phyloP scores from a whole-genome alignment of 2,329 filamentous ascomycete genomes.

The Penicillium brevicompactum region DNA sequence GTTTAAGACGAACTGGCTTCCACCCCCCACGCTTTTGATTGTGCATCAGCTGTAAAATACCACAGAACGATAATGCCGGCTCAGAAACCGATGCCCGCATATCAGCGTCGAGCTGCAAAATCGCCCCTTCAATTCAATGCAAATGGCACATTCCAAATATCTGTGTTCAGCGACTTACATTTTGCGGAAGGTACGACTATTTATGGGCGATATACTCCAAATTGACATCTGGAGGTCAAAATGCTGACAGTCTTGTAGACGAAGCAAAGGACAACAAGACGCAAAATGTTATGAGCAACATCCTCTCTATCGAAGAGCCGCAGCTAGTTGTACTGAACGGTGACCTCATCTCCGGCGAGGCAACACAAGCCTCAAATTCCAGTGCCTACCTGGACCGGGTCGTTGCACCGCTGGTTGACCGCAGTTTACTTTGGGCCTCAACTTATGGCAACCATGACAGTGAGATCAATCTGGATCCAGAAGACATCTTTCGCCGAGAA shows the following conservation, averaged over 20 bases:
- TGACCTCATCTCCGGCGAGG: slow-evolving; percentile 71
- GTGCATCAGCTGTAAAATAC: not conserved
- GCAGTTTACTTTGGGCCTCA: slow-evolving; percentile 63
- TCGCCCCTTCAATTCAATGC: slow-evolving; percentile 20
- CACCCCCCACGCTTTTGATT: not conserved
- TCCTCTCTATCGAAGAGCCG: slow-evolving; percentile 60
- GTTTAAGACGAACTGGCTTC: not conserved
- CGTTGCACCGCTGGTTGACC: slow-evolving; percentile 59
- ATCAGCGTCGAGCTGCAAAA: not conserved
- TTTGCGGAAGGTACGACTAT: slow-evolving; percentile 65
- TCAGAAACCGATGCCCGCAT: not conserved
- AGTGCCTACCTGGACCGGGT: slow-evolving; percentile 62
- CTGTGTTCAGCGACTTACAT: slow-evolving; percentile 70
- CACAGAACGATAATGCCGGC: not conserved
- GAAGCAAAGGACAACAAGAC: slow-evolving; percentile 58
- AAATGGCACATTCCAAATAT: slow-evolving; percentile 48
- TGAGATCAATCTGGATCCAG: slow-evolving; percentile 58
- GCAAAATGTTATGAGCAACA: slow-evolving; percentile 56
- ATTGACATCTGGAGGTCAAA: not conserved
- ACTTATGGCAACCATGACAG: slow-evolving; percentile 74
- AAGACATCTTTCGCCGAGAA: slow-evolving; percentile 46
- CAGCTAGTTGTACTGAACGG: slow-evolving; percentile 70
- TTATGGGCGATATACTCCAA: not conserved
- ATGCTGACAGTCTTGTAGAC: slow-evolving; percentile 11
- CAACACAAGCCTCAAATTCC: slow-evolving; percentile 55